Percentiles rank a stretch among this genome's conserved stretches.
These are phyloP conservation scores for Corymbia calophylla DNA, from an alignment of 441 rosid species.

Conservation along the genomic window DNA sequence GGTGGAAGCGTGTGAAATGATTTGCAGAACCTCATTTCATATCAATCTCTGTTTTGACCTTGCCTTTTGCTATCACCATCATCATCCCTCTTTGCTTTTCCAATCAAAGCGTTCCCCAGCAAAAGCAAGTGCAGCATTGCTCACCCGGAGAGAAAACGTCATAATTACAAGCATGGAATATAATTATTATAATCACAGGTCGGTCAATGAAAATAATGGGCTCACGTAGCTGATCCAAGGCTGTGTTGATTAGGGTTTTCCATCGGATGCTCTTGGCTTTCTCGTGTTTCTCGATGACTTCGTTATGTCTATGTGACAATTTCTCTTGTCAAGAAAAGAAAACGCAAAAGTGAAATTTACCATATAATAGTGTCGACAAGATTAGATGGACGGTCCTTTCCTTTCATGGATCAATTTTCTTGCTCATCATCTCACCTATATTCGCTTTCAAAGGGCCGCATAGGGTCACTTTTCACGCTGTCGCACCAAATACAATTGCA, in stretches of 20 bases:
- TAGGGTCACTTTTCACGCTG: neutral
- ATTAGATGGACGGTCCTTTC: neutral
- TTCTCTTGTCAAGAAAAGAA: neutral
- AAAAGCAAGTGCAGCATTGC: neutral
- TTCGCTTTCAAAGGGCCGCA: neutral
- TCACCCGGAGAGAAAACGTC: neutral
- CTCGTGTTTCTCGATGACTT: neutral
- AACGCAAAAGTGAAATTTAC: neutral
- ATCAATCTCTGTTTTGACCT: neutral
- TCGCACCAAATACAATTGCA: neutral
- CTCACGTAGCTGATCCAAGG: neutral
- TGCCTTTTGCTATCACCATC: neutral
- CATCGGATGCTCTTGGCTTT: neutral
- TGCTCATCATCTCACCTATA: neutral
- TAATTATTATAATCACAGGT: neutral
- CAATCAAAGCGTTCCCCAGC: neutral
- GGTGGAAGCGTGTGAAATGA: neutral
- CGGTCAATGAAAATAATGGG: neutral
- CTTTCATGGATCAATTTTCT: neutral
- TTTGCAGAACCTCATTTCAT: neutral
- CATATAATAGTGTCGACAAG: neutral
- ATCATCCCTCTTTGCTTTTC: neutral
- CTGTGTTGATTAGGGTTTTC: neutral
- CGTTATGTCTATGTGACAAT: neutral
- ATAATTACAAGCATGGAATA: neutral